Conservation (phyloP, 768 basidiomycete species). For the Boletellus sp. region DNA sequence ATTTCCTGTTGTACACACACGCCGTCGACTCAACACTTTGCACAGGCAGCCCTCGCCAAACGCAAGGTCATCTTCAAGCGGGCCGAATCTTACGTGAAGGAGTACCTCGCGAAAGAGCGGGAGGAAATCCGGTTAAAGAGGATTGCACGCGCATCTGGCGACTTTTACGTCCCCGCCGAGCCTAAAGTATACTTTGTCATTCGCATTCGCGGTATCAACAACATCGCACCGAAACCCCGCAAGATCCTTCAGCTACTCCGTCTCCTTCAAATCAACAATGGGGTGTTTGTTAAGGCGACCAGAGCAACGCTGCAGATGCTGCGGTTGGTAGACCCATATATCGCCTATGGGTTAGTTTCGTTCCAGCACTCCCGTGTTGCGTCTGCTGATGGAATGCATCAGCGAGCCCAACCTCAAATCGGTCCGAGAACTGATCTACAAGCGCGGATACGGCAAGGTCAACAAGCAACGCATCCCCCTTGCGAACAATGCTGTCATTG, state of each 20-base stretch:
- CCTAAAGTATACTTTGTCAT: conserved; percentile 97
- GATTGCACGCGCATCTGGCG: conserved; percentile 83
- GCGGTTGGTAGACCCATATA: conserved; percentile 94
- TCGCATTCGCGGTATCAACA: conserved; percentile 99
- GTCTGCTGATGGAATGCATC: conserved; percentile 31
- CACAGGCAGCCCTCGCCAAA: conserved; percentile 82
- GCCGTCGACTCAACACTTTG: conserved; percentile 14
- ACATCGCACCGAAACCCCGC: conserved; percentile 98
- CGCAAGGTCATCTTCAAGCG: conserved; percentile 99
- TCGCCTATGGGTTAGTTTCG: conserved; percentile 83
- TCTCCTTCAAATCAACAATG: conserved; percentile 99
- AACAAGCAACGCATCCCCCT: conserved; percentile 97
- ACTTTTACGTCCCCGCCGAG: conserved; percentile 97
- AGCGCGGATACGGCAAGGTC: conserved; percentile 99
- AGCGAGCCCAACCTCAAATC: conserved; percentile 97
- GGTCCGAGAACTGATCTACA: conserved; percentile 97
- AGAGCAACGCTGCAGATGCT: conserved; percentile 99
- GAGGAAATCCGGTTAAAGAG: conserved; percentile 97
- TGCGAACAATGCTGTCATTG: conserved; percentile 90
- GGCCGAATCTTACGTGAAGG: conserved; percentile 96
- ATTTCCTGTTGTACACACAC: neutral
- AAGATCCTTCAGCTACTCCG: conserved; percentile 99
- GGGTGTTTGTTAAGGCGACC: conserved; percentile 96
- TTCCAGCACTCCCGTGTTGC: neutral
- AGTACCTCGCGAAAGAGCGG: conserved; percentile 87